A percentile compares a stretch with the other conserved stretches of the same genome.
Evolutionary conservation across 2,329 filamentous ascomycete genomes (phyloP).

Genomic region (Colletotrichum coccodes): DNA sequence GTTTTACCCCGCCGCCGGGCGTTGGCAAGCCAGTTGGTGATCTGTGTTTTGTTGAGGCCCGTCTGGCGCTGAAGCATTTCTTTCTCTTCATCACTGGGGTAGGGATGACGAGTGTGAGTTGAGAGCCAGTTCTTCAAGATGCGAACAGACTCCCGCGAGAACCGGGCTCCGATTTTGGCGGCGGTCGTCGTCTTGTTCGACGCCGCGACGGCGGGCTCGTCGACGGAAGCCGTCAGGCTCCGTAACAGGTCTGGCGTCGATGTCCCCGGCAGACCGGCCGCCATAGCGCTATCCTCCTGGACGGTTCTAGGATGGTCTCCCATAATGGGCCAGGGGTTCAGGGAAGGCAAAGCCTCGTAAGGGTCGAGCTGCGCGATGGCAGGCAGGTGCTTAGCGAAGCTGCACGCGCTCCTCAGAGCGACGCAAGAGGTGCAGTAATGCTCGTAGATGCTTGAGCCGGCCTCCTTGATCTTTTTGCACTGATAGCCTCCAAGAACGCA

Average conservation of each 20-base stretch:
- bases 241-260: conserved; percentile 39
- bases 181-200: conserved; percentile 41
- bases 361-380: conserved; percentile 27
- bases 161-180: conserved; percentile 77
- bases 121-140: conserved; percentile 87
- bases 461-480: conserved; percentile 70
- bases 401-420: conserved; percentile 67
- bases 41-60: conserved; percentile 83
- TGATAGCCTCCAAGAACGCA: conserved; percentile 64
- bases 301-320: conserved; percentile 40
- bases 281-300: conserved; percentile 46
- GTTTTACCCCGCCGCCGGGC: conserved; percentile 86
- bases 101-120: conserved; percentile 83
- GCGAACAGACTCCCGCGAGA: conserved; percentile 83
- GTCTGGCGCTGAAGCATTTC: conserved; percentile 81
- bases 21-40: conserved; percentile 93
- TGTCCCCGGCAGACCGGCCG: conserved; percentile 30
- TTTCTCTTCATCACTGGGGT: conserved; percentile 89
- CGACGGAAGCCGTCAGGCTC: conserved; percentile 35
- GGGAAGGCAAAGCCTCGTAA: conserved; percentile 37
- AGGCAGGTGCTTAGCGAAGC: conserved; percentile 51
- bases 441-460: conserved; percentile 57
- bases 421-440: conserved; percentile 73
- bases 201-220: conserved; percentile 35
- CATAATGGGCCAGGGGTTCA: conserved; percentile 35